These are phyloP conservation scores for Violaceomyces palustris DNA, from an alignment of 1,284 basidiomycete genomes.

Conservation along the genomic window DNA sequence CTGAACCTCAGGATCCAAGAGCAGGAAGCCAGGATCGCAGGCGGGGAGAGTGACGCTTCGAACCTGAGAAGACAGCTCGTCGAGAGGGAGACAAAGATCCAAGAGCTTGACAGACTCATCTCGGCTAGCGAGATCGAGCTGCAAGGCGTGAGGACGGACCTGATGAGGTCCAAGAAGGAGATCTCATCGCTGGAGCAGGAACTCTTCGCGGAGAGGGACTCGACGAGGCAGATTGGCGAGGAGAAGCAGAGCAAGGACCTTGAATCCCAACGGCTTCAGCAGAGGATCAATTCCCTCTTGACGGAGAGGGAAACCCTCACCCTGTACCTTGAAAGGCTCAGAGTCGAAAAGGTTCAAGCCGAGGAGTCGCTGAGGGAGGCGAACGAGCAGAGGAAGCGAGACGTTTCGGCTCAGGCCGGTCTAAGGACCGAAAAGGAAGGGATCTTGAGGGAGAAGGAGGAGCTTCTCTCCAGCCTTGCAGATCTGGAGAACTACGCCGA, in stretches of 20 bases:
- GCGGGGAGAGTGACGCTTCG: too few species aligned
- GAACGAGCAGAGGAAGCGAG: background rate
- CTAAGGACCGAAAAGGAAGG: background rate
- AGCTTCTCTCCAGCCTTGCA: background rate
- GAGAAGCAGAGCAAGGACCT: too few species aligned
- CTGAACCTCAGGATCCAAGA: too few species aligned
- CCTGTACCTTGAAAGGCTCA: constrained; percentile 3
- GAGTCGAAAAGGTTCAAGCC: background rate
- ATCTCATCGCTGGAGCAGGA: background rate
- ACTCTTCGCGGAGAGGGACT: background rate
- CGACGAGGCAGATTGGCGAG: too few species aligned
- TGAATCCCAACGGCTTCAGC: too few species aligned
- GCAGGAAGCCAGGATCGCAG: too few species aligned
- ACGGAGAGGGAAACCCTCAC: constrained; percentile 4
- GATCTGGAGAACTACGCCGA: background rate
- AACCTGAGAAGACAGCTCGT: too few species aligned
- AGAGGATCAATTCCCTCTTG: too few species aligned
- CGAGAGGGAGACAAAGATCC: too few species aligned
- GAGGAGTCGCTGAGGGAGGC: background rate
- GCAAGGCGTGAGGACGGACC: background rate
- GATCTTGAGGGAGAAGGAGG: background rate
- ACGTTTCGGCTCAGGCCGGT: background rate
- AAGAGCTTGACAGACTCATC: too few species aligned
- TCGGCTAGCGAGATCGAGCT: too few species aligned
- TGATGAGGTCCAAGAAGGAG: background rate